A percentile compares a stretch with the other conserved stretches of the same genome.
These are phyloP conservation scores for Berberis vulgaris DNA, from an alignment of 164 flowering plant genomes.

Conservation along the genomic window DNA sequence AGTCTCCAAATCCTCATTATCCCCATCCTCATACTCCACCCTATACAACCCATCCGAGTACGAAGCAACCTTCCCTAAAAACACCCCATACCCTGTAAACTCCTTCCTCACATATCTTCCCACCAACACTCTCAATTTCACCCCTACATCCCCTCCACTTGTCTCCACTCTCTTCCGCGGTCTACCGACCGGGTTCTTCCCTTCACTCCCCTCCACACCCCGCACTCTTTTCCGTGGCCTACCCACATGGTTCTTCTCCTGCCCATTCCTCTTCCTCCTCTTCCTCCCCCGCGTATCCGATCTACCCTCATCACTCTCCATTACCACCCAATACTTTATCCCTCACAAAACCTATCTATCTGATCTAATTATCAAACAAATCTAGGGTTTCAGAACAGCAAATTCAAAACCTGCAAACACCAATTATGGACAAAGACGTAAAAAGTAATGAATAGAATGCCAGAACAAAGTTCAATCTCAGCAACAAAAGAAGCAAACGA, in stretches of 20 bases:
- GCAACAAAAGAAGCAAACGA: too few relatives aligned
- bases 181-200: neutral
- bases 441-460: too few relatives aligned
- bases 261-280: slow-evolving; percentile 28
- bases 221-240: too few relatives aligned
- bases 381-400: neutral
- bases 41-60: slow-evolving; percentile 65
- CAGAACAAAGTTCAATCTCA: too few relatives aligned
- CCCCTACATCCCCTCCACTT: slow-evolving; percentile 5
- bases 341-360: neutral
- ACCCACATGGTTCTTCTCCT: neutral
- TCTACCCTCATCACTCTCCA: slow-evolving; percentile 9
- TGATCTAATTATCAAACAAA: neutral
- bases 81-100: slow-evolving; percentile 49
- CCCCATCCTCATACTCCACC: slow-evolving; percentile 88
- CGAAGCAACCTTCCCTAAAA: slow-evolving; percentile 60
- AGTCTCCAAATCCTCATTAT: slow-evolving; percentile 76
- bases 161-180: slow-evolving; percentile 4
- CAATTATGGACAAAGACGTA: too few relatives aligned
- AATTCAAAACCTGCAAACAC: too few relatives aligned
- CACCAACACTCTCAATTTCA: slow-evolving; percentile 23
- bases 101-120: slow-evolving; percentile 69
- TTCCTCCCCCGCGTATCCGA: slow-evolving; percentile 41
- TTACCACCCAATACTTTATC: neutral
- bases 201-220: too few relatives aligned